phyloP scores from a whole-genome alignment of 164 flowering plant genomes.

The Magnolia kwangsiensis region DNA sequence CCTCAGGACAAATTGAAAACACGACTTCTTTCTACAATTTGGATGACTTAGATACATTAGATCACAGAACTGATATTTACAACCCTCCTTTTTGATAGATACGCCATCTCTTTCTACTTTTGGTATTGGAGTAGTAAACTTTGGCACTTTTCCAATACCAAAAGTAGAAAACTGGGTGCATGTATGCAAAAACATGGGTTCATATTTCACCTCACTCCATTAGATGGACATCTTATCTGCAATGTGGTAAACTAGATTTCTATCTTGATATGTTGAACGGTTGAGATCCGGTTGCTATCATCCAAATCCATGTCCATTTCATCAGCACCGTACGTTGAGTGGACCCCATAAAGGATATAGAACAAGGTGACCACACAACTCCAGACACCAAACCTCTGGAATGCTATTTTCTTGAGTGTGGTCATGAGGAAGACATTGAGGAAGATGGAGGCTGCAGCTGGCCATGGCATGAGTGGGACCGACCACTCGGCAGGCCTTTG shows the following conservation, averaged over 20 bases:
- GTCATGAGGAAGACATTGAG: constrained; percentile 73
- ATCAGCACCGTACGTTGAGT: constrained; percentile 64
- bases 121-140: background rate
- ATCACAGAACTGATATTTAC: background rate
- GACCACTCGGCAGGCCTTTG: constrained; percentile 37
- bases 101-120: background rate
- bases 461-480: constrained; percentile 92
- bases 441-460: constrained; percentile 61
- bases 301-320: constrained; percentile 31
- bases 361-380: constrained; percentile 49
- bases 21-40: too few species aligned
- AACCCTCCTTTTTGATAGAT: background rate
- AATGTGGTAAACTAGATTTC: constrained; percentile 17
- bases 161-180: background rate
- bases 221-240: background rate
- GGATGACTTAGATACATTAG: too few species aligned
- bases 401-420: constrained; percentile 43
- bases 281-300: constrained; percentile 22
- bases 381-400: constrained; percentile 69
- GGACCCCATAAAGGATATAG: constrained; percentile 79
- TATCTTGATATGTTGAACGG: constrained; percentile 37
- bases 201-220: background rate
- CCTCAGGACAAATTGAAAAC: too few species aligned
- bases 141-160: background rate
- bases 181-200: background rate